Base-by-base conservation (phyloP, 2,329 filamentous ascomycete genomes). In the Hypoxylon sp. region DNA sequence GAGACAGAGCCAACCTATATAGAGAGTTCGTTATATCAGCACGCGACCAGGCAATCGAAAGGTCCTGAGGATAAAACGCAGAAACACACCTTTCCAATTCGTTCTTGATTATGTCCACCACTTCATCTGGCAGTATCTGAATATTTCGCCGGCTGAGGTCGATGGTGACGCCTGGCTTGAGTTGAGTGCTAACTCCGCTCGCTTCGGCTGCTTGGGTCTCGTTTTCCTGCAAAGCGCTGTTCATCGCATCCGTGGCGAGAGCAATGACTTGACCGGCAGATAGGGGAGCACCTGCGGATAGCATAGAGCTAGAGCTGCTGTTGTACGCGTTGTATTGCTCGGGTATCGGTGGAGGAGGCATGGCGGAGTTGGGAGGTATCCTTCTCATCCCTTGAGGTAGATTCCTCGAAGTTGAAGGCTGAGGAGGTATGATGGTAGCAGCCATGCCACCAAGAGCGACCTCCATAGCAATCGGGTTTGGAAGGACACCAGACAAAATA, bases 131-230 rank as follows among this genome's bases (percentile, higher is more conserved):
- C 53, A 92, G 75, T 62, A 81, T 83, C 66, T 86, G 83, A 40
- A 93, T 92, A 69, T 86, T 86, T 74, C 88, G 89, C 68, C 89
- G 86, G 73, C 89, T 91, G 62, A 93, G 75, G 73, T 93, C 89
- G 67, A 94, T 88, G 26, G 90, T 93, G 56, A 92, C 84, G 57
- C 90, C 90, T 1, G 87, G 85, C 70, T 87, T 86, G 42, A 88
- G 76, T 40, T 84, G 84, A 72, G 76, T 85, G 70, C 81, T 85
- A 63, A 85, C 80, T 59, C 82, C 80, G 60, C 81, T 83, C 38
- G 81, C 83, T 63, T 87, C 85, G 49, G 84, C 83, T 5, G 81
- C 83, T 71, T 89, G 86, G 46, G 79, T 83, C 67, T 82, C 81
- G 64, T 88, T 87, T 70, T 88, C 88, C 65, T 87, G 81, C 55